A percentile compares a stretch with the other conserved stretches of the same genome.
These are phyloP conservation scores for Saccharum spontaneum DNA, from an alignment of 176 grass and related monocot genomes.

Conservation along the genomic window DNA sequence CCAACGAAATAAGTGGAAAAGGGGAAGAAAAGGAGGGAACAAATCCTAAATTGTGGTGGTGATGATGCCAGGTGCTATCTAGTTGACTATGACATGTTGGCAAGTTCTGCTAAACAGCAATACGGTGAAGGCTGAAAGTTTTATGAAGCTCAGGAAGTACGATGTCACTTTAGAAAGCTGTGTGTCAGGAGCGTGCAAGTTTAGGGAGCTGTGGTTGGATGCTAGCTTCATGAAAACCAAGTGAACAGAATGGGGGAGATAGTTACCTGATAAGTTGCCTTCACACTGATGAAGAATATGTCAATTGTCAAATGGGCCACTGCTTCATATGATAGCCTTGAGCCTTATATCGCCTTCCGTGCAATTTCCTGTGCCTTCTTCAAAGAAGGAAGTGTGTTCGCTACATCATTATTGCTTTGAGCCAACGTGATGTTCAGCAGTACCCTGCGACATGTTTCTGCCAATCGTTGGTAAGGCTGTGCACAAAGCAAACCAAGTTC, in stretches of 20 bases:
- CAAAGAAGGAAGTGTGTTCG: constrained; percentile 36
- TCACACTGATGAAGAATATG: neutral
- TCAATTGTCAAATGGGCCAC: neutral
- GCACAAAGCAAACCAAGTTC: constrained; percentile 9
- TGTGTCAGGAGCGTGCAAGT: neutral
- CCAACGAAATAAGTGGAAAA: neutral
- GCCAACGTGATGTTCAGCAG: constrained; percentile 39
- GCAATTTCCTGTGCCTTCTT: constrained; percentile 57
- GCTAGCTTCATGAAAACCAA: neutral
- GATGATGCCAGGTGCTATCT: neutral
- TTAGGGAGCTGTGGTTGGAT: neutral
- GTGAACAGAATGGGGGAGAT: neutral
- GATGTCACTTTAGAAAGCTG: neutral
- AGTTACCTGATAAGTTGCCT: constrained; percentile 25
- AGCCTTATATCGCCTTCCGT: constrained; percentile 34
- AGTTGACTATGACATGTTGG: neutral
- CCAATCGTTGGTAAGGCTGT: constrained; percentile 32
- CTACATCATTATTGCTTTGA: constrained; percentile 20
- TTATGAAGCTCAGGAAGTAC: neutral
- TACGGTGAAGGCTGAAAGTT: neutral
- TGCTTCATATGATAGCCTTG: neutral
- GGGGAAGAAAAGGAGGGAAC: too few species aligned
- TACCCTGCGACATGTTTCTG: constrained; percentile 46
- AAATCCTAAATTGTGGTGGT: neutral
- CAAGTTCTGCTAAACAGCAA: neutral